Evolutionary conservation across 2,329 filamentous ascomycete genomes (phyloP).

Genomic region (Chrysoporthe cubensis): DNA sequence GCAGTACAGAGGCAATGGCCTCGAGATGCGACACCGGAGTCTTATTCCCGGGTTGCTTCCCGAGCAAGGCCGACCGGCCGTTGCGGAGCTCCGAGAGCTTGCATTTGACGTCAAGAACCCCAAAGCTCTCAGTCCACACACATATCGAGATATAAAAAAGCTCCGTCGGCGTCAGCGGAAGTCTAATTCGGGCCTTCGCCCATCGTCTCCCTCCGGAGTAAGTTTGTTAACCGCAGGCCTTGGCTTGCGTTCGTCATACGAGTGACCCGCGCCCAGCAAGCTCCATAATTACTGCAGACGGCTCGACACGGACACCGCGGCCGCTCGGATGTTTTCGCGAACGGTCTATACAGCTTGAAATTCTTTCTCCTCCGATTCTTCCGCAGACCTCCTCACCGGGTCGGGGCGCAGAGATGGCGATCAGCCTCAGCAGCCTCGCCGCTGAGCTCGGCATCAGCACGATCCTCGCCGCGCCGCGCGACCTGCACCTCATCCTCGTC

Average conservation of each 20-base stretch:
- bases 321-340: neutral
- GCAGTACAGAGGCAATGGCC: neutral
- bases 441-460: constrained; percentile 52
- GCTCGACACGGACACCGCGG: neutral
- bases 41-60: too few relatives aligned
- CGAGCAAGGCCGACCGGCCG: constrained; percentile 4
- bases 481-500: constrained; percentile 61
- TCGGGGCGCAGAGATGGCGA: constrained; percentile 14
- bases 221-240: too few relatives aligned
- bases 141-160: too few relatives aligned
- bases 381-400: neutral
- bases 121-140: too few relatives aligned
- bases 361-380: neutral
- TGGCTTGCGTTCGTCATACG: too few relatives aligned
- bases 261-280: too few relatives aligned
- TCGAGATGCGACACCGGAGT: too few relatives aligned
- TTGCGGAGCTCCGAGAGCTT: constrained; percentile 7
- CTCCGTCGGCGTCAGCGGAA: too few relatives aligned
- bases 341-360: neutral
- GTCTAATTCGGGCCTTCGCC: neutral
- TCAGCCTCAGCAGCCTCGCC: constrained; percentile 10
- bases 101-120: neutral
- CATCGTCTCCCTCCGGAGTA: too few relatives aligned
- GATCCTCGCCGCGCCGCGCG: constrained; percentile 45
- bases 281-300: neutral